phyloP scores from a whole-genome alignment of 257 asterid species.

The Paulownia fortunei region DNA sequence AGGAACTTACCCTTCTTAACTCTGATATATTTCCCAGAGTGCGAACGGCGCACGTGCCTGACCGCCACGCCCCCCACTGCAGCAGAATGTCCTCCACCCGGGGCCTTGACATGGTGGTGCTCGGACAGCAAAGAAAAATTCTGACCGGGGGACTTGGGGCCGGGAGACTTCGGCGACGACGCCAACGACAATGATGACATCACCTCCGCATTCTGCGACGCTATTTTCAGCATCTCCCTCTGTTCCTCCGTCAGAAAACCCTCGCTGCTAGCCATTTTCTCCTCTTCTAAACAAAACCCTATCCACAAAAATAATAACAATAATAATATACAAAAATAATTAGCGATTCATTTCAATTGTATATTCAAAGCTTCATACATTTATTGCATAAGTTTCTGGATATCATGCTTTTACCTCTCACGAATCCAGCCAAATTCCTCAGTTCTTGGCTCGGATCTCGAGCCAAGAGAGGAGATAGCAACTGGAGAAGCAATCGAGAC shows the following conservation, averaged over 20 bases:
- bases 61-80: constrained; percentile 66
- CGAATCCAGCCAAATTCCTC: constrained; percentile 47
- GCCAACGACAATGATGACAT: constrained; percentile 56
- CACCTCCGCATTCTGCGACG: constrained; percentile 76
- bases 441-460: constrained; percentile 94
- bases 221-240: constrained; percentile 80
- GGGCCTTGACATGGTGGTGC: constrained; percentile 68
- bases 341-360: constrained; percentile 18
- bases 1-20: constrained; percentile 78
- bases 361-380: constrained; percentile 6
- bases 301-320: constrained; percentile 28
- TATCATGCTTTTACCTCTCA: constrained; percentile 38
- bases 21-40: constrained; percentile 75
- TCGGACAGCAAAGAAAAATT: constrained; percentile 50
- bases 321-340: neutral
- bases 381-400: neutral
- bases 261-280: constrained; percentile 75
- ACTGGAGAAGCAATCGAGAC: constrained; percentile 48
- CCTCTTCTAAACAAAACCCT: constrained; percentile 51
- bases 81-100: constrained; percentile 72
- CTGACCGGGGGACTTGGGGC: constrained; percentile 58
- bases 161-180: constrained; percentile 62
- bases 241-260: constrained; percentile 90
- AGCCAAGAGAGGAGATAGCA: constrained; percentile 73
- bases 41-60: constrained; percentile 79